phyloP scores from a whole-genome alignment of 192 early-diverging fungal genomes.

The Backusella morwellensis region DNA sequence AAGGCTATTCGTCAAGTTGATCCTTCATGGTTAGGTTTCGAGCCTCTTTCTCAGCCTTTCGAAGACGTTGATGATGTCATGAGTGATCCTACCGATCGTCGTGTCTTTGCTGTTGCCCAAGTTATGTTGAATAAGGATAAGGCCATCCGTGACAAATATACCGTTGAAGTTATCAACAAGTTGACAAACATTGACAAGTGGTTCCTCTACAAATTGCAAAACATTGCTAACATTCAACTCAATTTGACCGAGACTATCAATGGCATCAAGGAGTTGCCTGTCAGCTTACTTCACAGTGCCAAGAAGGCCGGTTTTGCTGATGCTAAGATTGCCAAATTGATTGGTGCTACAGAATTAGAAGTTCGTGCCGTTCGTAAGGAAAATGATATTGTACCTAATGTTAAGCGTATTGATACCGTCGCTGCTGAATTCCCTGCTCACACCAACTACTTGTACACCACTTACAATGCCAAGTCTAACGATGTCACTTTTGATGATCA shows the following conservation, averaged over 20 bases:
- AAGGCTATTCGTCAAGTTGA: conserved; percentile 97
- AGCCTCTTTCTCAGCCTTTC: conserved; percentile 24
- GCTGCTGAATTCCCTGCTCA: conserved; percentile 96
- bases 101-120: conserved; percentile 80
- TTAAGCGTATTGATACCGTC: conserved; percentile 90
- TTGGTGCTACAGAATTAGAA: conserved; percentile 51
- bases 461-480: conserved; percentile 88
- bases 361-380: conserved; percentile 71
- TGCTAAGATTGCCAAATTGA: conserved; percentile 71
- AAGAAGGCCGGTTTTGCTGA: conserved; percentile 93
- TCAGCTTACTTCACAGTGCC: conserved; percentile 63
- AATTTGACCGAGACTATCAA: conserved; percentile 41
- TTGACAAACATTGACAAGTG: conserved; percentile 88
- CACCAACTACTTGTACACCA: conserved; percentile 98
- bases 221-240: conserved; percentile 66
- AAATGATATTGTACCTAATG: conserved; percentile 80
- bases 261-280: conserved; percentile 41
- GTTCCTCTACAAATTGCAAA: conserved; percentile 88
- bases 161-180: conserved; percentile 74
- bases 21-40: conserved; percentile 85
- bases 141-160: conserved; percentile 57
- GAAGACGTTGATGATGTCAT: conserved; percentile 64
- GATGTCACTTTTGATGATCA: conserved; percentile 87
- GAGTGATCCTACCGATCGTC: conserved; percentile 72
- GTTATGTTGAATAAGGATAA: conserved; percentile 65